Base-by-base conservation (phyloP, 768 basidiomycete genomes). In the Porpolomopsis calyptriformis region DNA sequence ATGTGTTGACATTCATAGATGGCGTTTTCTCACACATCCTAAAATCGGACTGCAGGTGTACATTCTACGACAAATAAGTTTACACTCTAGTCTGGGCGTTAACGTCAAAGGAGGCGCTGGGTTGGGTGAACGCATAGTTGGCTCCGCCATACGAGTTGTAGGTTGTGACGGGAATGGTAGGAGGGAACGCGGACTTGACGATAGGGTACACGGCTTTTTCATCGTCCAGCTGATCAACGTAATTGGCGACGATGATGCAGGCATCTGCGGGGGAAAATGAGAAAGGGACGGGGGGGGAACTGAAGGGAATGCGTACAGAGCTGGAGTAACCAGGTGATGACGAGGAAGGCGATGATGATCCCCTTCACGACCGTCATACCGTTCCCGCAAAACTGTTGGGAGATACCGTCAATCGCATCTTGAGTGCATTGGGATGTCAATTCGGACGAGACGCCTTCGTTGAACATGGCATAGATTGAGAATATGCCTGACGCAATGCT, bases 211-310 rank as follows among this genome's bases (percentile, higher is more conserved):
- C 60, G 12, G 57, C 55, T 46, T 66, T 60, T 57, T 80, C 74
- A 35, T 78, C 74, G 45, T 65, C 61, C 23, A 78, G 63, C 57
- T 80, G 76, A 22, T 70, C 64, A 20, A 70, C 67, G 51, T 79
- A 79, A 56, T 69, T 64, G 44, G 67, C 64, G 11, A 76, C 70
- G 43, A 79, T 67, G 49, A 76, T 60, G 58, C 69, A 74, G 2
- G 68, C 71, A 51, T 73, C 77, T 80, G 48, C 20, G 47, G 45
- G 23, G 36, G 18, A 25, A 46, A 12, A 42, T 47, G 19, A 49
- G 45, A 8, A 29, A 36, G 31, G 25, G 36, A 34, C 24, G 29
- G 14, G 33, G 25, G 18, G 12, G 26, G 24, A 22, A 37, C 22
- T 37, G 43, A 27, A 40, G 16, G 33, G 34, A 34, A 22, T 4